A percentile compares a stretch with the other conserved stretches of the same genome.
Conservation (phyloP, 75 land plant genomes). For the Adiantum capillusveneris region DNA sequence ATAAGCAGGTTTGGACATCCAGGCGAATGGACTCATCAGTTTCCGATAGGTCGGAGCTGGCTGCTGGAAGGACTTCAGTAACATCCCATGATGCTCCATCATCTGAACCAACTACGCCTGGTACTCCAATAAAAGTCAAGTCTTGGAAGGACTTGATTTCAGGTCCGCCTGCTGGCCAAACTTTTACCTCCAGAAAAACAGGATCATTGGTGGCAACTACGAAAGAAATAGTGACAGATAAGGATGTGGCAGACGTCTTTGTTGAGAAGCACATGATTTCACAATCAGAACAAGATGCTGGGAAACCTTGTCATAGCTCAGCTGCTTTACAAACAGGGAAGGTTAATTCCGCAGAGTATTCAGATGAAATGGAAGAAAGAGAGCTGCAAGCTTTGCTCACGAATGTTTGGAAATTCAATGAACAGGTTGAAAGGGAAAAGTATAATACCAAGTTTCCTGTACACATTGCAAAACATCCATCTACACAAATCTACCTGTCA, state of each 20-base stretch:
- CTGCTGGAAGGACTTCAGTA: neutral
- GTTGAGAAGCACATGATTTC: neutral
- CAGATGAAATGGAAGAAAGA: neutral
- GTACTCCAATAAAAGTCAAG: neutral
- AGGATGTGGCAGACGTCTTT: neutral
- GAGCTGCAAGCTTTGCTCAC: neutral
- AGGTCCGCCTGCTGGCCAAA: neutral
- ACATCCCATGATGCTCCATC: neutral
- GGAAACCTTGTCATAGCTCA: neutral
- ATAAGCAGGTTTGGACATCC: neutral
- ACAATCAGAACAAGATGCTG: too few relatives aligned
- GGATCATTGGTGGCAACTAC: neutral
- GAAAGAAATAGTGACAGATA: neutral
- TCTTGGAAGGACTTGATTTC: neutral
- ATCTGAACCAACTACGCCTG: neutral
- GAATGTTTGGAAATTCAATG: neutral
- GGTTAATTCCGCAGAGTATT: neutral
- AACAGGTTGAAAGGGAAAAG: too few relatives aligned
- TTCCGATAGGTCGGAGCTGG: too few relatives aligned
- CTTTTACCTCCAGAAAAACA: neutral
- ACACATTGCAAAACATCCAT: too few relatives aligned
- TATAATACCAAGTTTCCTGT: too few relatives aligned
- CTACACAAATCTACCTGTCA: too few relatives aligned
- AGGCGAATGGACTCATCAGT: too few relatives aligned
- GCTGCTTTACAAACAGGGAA: too few relatives aligned